A percentile compares a stretch with the other conserved stretches of the same genome.
phyloP scores from a whole-genome alignment of 805 yeast species.

The Candida suzukii region DNA sequence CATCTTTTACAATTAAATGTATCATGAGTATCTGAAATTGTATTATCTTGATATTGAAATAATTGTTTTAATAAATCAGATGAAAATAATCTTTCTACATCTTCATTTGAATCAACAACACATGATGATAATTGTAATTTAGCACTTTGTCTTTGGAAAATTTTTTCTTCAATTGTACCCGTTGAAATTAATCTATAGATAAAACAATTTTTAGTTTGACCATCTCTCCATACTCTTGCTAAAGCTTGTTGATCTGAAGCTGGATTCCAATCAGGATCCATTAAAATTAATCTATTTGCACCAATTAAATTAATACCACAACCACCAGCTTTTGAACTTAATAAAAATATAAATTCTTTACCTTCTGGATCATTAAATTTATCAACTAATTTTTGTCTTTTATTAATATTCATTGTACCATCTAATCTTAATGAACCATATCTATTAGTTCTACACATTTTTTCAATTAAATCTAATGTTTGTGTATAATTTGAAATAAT shows the following conservation, averaged over 20 bases:
- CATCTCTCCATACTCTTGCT: constrained; percentile 98
- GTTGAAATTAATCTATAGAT: constrained; percentile 86
- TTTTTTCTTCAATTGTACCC: constrained; percentile 92
- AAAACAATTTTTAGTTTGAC: constrained; percentile 94
- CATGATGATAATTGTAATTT: constrained; percentile 88
- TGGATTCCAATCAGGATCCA: constrained; percentile 97
- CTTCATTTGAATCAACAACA: constrained; percentile 94
- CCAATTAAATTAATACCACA: constrained; percentile 97
- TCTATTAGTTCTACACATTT: constrained; percentile 64
- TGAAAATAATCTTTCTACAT: constrained; percentile 86
- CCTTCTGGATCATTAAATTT: constrained; percentile 86
- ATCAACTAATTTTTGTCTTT: constrained; percentile 90
- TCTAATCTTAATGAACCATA: constrained; percentile 82
- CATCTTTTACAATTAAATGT: constrained; percentile 88
- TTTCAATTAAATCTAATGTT: constrained; percentile 85
- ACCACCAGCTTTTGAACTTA: constrained; percentile 97
- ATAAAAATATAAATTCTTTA: constrained; percentile 76
- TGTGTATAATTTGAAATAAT: constrained; percentile 92
- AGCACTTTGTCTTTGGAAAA: constrained; percentile 92
- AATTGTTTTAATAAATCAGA: constrained; percentile 72
- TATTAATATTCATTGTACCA: constrained; percentile 88
- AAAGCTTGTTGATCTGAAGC: constrained; percentile 97
- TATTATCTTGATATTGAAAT: constrained; percentile 60
- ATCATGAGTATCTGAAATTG: constrained; percentile 86
- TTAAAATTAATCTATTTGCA: constrained; percentile 79